Percentiles rank a stretch among this genome's conserved stretches.
phyloP scores from a whole-genome alignment of 164 flowering plant species.

The Macadamia integrifolia region DNA sequence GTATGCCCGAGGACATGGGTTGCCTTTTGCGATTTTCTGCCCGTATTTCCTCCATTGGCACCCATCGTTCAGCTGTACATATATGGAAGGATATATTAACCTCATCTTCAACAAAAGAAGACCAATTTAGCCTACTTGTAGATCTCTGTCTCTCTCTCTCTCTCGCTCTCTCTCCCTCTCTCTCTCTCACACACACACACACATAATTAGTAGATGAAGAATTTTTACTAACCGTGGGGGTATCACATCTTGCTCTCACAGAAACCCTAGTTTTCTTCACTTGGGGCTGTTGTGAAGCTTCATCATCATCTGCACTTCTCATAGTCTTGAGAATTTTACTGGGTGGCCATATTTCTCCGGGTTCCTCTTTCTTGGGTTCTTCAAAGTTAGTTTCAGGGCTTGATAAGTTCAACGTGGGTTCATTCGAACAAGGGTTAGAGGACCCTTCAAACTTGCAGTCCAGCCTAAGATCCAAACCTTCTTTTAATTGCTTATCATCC shows the following conservation, averaged over 20 bases:
- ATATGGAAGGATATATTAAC: neutral
- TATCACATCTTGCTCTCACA: conserved; percentile 75
- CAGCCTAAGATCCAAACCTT: conserved; percentile 38
- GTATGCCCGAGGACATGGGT: conserved; percentile 95
- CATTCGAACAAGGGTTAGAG: conserved; percentile 5
- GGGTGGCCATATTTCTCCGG: conserved; percentile 42
- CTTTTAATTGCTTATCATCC: conserved; percentile 20
- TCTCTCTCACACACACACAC: too few relatives aligned
- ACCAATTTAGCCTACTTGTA: too few relatives aligned
- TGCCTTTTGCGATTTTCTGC: conserved; percentile 91
- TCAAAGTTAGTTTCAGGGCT: conserved; percentile 38
- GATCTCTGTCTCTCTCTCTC: too few relatives aligned
- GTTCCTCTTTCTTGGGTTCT: conserved; percentile 35
- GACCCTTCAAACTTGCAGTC: conserved; percentile 26
- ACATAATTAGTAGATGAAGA: neutral
- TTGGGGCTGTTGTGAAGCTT: conserved; percentile 34
- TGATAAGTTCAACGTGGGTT: conserved; percentile 11
- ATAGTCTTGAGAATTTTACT: conserved; percentile 38
- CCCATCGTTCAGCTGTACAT: conserved; percentile 85
- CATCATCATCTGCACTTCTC: conserved; percentile 49
- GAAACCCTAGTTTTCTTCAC: conserved; percentile 86
- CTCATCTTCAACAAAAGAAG: neutral
- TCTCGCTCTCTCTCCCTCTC: too few relatives aligned
- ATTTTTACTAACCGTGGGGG: conserved; percentile 57
- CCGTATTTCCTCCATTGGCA: conserved; percentile 99